Percentiles rank a stretch among this genome's conserved stretches.
Conservation (phyloP, 139 green algal genomes). For the Chlamydomonas asymmetrica region DNA sequence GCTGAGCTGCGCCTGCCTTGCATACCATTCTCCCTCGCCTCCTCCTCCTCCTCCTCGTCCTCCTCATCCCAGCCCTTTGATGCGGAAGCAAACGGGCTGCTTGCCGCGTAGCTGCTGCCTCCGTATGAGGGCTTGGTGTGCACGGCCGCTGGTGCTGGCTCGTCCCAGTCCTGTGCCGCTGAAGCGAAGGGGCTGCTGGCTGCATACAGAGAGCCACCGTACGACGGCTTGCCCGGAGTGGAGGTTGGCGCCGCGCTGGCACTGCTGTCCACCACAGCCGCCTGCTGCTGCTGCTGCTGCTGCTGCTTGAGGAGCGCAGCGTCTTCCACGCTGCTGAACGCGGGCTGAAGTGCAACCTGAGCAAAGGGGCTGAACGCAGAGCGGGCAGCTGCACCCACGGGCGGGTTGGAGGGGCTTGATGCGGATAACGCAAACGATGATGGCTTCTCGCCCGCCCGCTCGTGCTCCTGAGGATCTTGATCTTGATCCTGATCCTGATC, state of each 20-base stretch:
- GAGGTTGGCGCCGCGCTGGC: too few relatives aligned
- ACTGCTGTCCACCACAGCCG: background rate
- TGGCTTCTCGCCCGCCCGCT: background rate
- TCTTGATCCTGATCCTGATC: background rate
- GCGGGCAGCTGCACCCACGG: background rate
- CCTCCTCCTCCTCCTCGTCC: too few relatives aligned
- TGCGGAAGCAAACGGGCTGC: too few relatives aligned
- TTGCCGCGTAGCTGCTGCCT: too few relatives aligned
- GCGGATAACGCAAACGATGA: background rate
- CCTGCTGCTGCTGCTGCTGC: background rate
- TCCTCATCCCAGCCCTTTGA: too few relatives aligned
- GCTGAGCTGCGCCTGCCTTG: too few relatives aligned
- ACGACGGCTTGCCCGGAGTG: too few relatives aligned
- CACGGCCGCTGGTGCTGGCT: too few relatives aligned
- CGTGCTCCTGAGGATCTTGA: background rate
- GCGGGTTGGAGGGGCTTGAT: background rate
- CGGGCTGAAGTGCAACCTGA: background rate
- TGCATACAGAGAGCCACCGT: too few relatives aligned
- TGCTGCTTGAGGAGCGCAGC: background rate
- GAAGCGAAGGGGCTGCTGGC: background rate
- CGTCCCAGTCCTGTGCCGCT: background rate
- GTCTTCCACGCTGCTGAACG: background rate
- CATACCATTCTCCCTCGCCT: too few relatives aligned
- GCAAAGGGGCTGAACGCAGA: conserved; percentile 16
- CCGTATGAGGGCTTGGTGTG: too few relatives aligned